Base-by-base conservation (phyloP, 768 basidiomycete species). In the Trametes elegans region DNA sequence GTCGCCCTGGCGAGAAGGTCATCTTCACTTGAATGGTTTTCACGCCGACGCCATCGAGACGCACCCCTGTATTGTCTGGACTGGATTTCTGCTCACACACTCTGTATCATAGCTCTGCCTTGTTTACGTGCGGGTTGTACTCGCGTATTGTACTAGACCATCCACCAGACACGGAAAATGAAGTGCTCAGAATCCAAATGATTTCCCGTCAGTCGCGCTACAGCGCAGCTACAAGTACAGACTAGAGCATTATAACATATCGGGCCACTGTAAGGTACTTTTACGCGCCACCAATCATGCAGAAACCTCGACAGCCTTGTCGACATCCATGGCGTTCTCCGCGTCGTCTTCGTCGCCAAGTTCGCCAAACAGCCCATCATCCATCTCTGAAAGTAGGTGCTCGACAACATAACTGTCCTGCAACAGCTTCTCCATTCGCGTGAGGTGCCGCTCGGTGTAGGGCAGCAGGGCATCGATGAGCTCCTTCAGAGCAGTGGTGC, bases 351-450 rank as follows among this genome's bases (percentile, higher is more conserved):
- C 73, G 21, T 81, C 79, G 27, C 76, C 74, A 5, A 70, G 64
- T 32, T 73, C 64, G 19, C 69, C 78, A 50, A 88, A 81, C 70
- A 88, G 78, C 23, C 87, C 88, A 59, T 81, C 86, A 64, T 92
- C 91, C 91, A 93, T 93, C 75, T 93, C 90, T 14, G 81, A 82
- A 27, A 93, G 73, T 52, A 93, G 76, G 60, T 90, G 95, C 68
- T 99, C 97, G 51, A 99, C 82, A 59, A 97, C 85, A 65, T 93
- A 98, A 68, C 93, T 97, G 65, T 98, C 97, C 73, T 97, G 92
- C 28, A 97, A 82, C 51, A 97, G 72, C 66, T 84, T 82, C 55
- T 95, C 92, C 69, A 94, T 80, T 62, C 95, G 77, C 32, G 85
- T 73, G 38, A 95, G 81, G 73, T 99, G 97, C 47, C 97, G 80